Evolutionary conservation across 2,329 filamentous ascomycete genomes (phyloP).

Genomic region (Herpomyces periplanetae): DNA sequence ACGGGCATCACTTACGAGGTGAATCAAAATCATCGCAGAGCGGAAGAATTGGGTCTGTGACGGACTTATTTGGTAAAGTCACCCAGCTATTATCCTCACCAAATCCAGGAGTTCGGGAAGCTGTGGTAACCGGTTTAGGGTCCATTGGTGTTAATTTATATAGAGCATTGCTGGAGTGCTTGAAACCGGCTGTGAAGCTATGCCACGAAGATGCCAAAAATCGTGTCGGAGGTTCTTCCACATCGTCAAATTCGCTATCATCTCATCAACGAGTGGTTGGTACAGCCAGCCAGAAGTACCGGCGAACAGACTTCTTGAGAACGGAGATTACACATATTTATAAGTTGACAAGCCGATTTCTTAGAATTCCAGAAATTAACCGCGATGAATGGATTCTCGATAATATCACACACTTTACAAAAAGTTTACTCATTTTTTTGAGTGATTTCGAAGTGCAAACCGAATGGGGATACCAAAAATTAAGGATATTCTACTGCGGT

Average conservation of each 20-base stretch:
- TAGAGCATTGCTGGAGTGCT: constrained; percentile 47
- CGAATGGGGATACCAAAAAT: constrained; percentile 68
- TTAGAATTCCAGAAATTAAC: constrained; percentile 35
- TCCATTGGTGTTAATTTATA: constrained; percentile 88
- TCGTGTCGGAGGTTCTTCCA: no score
- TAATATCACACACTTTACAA: constrained; percentile 58
- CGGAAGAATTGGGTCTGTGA: constrained; percentile 49
- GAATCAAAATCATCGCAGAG: constrained; percentile 28
- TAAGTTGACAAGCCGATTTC: constrained; percentile 59
- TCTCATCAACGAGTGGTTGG: constrained; percentile 40
- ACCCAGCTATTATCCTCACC: constrained; percentile 50
- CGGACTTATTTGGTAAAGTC: constrained; percentile 58
- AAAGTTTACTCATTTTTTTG: constrained; percentile 65
- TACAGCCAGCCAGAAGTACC: constrained; percentile 43
- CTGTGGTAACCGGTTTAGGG: constrained; percentile 60
- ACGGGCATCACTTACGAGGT: constrained; percentile 35
- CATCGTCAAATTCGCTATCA: no score
- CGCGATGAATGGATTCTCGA: constrained; percentile 62
- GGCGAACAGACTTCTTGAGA: constrained; percentile 45
- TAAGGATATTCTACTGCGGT: constrained; percentile 73
- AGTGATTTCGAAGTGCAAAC: constrained; percentile 81
- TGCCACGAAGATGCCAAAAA: constrained; percentile 65
- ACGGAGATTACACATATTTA: constrained; percentile 92
- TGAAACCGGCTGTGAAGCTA: constrained; percentile 46
- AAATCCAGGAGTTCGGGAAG: constrained; percentile 43